Percentiles rank a stretch among this genome's conserved stretches.
These are phyloP conservation scores for Acanthamoeba castellanii DNA, from an alignment of 208 protist genomes.

Conservation along the genomic window DNA sequence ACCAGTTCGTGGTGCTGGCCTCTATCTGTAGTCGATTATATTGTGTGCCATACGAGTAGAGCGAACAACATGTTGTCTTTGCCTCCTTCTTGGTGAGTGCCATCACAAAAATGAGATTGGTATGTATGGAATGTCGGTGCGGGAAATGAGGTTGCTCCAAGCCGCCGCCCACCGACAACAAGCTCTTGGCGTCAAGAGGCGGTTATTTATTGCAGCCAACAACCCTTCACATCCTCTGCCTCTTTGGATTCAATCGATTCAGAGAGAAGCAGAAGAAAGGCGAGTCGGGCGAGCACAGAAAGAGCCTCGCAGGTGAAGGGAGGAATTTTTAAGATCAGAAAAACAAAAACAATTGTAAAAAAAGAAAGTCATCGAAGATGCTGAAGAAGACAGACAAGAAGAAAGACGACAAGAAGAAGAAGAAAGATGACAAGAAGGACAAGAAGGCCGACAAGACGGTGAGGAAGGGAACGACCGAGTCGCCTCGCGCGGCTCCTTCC, in stretches of 20 bases:
- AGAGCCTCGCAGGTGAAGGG: too few relatives aligned
- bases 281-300: too few relatives aligned
- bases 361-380: neutral
- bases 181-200: too few relatives aligned
- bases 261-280: too few relatives aligned
- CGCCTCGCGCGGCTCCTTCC: neutral
- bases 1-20: neutral
- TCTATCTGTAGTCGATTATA: neutral
- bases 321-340: neutral
- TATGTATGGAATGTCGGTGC: neutral
- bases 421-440: constrained; percentile 1
- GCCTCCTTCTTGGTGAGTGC: neutral
- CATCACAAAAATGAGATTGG: neutral
- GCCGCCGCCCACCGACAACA: neutral
- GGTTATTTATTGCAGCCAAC: neutral
- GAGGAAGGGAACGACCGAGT: neutral
- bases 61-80: neutral
- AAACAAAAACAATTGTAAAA: neutral
- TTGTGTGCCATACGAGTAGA: neutral
- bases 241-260: too few relatives aligned
- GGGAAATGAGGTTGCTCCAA: neutral
- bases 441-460: neutral
- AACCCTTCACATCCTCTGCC: too few relatives aligned
- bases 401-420: constrained; percentile 5
- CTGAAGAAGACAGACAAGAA: constrained; percentile 1